Evolutionary conservation across 176 grass and related monocot genomes (phyloP).

Genomic region (Cymbopogon citratus): DNA sequence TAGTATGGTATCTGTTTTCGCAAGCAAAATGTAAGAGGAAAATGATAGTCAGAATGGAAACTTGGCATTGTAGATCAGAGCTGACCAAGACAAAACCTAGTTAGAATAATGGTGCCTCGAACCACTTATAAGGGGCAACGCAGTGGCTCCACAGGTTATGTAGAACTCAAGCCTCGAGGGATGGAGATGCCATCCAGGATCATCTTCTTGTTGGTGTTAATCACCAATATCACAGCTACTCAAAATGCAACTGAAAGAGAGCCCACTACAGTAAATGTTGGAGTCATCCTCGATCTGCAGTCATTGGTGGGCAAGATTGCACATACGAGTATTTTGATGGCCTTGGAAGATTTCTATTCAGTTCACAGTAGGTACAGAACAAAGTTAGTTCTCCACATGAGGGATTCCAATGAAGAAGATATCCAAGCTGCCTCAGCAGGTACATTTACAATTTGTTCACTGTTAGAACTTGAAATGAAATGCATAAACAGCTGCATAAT

Average conservation of each 20-base stretch:
- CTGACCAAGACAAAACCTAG: not conserved
- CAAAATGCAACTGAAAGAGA: too few species aligned
- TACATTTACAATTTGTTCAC: constrained; percentile 24
- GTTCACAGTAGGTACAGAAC: constrained; percentile 14
- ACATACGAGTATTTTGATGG: constrained; percentile 38
- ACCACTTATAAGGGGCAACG: not conserved
- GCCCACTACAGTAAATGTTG: not conserved
- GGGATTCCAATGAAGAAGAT: constrained; percentile 28
- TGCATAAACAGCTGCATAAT: too few species aligned
- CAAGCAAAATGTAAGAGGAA: not conserved
- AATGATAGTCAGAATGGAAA: not conserved
- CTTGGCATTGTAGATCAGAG: not conserved
- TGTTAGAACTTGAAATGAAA: too few species aligned
- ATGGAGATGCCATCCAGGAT: not conserved
- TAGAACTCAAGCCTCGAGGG: not conserved
- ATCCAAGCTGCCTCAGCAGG: constrained; percentile 43
- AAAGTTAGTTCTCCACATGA: constrained; percentile 26
- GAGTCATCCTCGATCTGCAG: constrained; percentile 35
- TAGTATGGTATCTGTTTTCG: not conserved
- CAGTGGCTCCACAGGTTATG: not conserved
- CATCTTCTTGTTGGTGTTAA: not conserved
- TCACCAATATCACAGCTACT: not conserved
- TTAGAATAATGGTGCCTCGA: not conserved
- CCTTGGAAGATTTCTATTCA: constrained; percentile 46
- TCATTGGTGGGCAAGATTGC: constrained; percentile 32